Base-by-base conservation (phyloP, 2,329 filamentous ascomycete species). In the Akanthomyces lecanii region DNA sequence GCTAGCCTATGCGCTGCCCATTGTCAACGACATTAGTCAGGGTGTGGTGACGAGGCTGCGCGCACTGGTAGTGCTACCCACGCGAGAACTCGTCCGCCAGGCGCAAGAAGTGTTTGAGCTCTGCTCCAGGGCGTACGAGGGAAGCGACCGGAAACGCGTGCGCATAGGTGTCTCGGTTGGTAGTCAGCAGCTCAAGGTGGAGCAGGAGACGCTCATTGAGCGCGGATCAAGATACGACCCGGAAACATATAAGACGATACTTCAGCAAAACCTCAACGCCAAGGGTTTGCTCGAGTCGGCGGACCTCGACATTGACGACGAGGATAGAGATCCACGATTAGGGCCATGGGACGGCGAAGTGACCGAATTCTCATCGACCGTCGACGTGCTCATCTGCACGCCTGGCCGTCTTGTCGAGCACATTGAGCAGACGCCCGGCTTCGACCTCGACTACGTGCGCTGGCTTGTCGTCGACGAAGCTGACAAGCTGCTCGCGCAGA, bases 401-500 rank as follows among this genome's bases (percentile, higher is more conserved):
- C 94, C 94, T 0, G 95, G 95, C 64, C 86, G 94, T 66, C 83
- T 98, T 0, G 92, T 98, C 4, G 94, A 98, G 69, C 94, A 98
- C 74, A 83, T 97, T 57, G 88, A 89, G 66, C 87, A 88, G 64
- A 98, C 94, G 0, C 85, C 86, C 3, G 92, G 92, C 0, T 97
- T 98, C 73, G 85, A 82, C 0, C 80, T 98, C 25, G 85, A 89
- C 63, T 83, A 90, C 71, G 80, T 97, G 5, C 85, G 90, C 65
- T 98, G 93, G 92, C 81, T 98, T 0, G 85, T 97, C 3, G 89
- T 97, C 52, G 94, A 98, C 70, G 94, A 98, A 76, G 95, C 94
- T 12, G 94, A 98, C 74, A 92, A 95, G 71, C 79, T 98, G 14
- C 83, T 98, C 6, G 89, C 93, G 50, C 91, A 98, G 73, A 93